Conservation (phyloP, 2,329 filamentous ascomycete genomes). For the Talaromyces amestolkiae region DNA sequence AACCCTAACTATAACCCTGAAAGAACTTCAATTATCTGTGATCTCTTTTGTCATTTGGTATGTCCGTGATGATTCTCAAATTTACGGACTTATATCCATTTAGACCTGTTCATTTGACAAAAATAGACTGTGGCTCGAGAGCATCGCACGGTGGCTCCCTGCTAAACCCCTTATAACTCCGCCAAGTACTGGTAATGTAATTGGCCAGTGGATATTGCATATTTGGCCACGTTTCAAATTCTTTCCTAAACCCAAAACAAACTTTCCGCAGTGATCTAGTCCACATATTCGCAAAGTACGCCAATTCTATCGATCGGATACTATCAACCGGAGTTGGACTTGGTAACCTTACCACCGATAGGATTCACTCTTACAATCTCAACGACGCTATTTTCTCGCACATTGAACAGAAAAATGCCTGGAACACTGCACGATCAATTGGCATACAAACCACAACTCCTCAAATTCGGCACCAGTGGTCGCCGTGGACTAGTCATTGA, state of each 20-base stretch:
- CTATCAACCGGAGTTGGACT: not conserved
- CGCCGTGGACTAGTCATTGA: slow-evolving; percentile 33
- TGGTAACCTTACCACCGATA: not conserved
- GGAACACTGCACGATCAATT: slow-evolving; percentile 14
- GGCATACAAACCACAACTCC: slow-evolving; percentile 28
- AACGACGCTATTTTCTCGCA: not conserved
- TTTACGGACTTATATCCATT: not conserved
- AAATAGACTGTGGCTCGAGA: not conserved
- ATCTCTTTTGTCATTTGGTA: not conserved
- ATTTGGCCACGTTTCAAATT: not conserved
- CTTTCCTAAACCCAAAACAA: not conserved
- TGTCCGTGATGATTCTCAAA: not conserved
- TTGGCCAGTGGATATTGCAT: not conserved
- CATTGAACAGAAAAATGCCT: not conserved
- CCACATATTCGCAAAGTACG: not conserved
- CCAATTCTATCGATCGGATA: not conserved
- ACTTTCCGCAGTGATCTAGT: not conserved
- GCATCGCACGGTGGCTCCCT: not conserved
- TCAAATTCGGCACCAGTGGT: slow-evolving; percentile 38
- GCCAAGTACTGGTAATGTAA: not conserved
- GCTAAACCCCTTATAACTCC: not conserved
- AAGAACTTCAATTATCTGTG: not conserved
- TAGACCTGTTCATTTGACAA: not conserved
- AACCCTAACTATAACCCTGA: too few species aligned
- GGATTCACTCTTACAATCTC: not conserved